A percentile compares a stretch with the other conserved stretches of the same genome.
Evolutionary conservation across 2,329 filamentous ascomycete genomes (phyloP).

Genomic region (Colletotrichum zoysiae): DNA sequence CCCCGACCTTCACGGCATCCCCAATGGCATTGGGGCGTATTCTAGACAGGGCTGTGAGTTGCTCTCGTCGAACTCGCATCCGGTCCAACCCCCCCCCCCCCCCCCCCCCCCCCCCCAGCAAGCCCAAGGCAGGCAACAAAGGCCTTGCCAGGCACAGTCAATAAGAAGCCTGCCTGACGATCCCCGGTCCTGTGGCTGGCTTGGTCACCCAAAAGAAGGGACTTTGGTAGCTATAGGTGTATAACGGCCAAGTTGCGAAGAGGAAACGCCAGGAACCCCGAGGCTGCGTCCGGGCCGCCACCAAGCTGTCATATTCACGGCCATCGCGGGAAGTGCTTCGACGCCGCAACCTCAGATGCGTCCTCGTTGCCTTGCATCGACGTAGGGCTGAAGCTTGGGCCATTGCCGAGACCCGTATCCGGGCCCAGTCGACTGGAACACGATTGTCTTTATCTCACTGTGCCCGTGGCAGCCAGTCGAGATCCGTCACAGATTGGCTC

Average conservation of each 20-base stretch:
- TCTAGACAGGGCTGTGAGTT: conserved; percentile 27
- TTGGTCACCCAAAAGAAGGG: conserved; percentile 18
- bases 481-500: conserved; percentile 8
- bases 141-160: conserved; percentile 16
- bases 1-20: conserved; percentile 12
- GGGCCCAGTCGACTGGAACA: conserved; percentile 1
- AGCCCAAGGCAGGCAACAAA: conserved; percentile 28
- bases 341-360: conserved; percentile 8
- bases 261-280: not conserved
- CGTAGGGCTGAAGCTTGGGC: conserved; percentile 34
- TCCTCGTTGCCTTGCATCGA: not conserved
- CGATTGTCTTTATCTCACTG: not conserved
- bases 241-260: conserved; percentile 9
- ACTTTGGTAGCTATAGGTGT: conserved; percentile 30
- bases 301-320: not conserved
- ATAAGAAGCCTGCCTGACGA: conserved; percentile 25
- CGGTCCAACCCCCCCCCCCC: conserved; percentile 12
- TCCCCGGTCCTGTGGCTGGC: conserved; percentile 20
- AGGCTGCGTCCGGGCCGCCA: not conserved
- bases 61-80: conserved; percentile 27
- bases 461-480: conserved; percentile 1
- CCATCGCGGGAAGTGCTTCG: conserved; percentile 3
- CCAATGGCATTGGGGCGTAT: conserved; percentile 13
- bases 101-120: too few relatives aligned
- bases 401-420: conserved; percentile 10